Conservation (phyloP, 1,284 basidiomycete genomes). For the Tylopilus orsonianus region DNA sequence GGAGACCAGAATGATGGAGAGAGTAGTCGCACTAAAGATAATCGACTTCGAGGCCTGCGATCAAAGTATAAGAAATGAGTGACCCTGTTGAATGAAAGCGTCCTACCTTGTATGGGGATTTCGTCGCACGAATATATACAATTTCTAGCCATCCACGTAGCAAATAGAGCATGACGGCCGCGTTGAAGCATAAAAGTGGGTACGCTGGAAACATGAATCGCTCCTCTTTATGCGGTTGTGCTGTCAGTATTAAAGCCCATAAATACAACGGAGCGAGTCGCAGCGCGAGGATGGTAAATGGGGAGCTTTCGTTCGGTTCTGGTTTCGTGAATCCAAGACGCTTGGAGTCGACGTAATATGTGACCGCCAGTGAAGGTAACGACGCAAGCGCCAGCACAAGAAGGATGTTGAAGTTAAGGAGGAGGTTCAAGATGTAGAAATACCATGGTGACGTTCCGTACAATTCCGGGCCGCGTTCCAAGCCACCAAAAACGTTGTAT, state of each 20-base stretch:
- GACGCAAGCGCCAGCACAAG: conserved; percentile 78
- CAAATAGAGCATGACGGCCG: conserved; percentile 82
- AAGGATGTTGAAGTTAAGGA: conserved; percentile 92
- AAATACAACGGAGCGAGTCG: conserved; percentile 86
- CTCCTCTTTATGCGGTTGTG: conserved; percentile 96
- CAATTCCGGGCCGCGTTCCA: conserved; percentile 80
- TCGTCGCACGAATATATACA: conserved; percentile 71
- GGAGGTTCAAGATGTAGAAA: conserved; percentile 84
- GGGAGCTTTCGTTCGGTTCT: conserved; percentile 64
- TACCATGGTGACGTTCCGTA: conserved; percentile 90
- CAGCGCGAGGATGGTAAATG: conserved; percentile 73
- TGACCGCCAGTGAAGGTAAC: conserved; percentile 78
- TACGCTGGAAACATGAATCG: conserved; percentile 97
- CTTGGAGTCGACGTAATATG: conserved; percentile 72
- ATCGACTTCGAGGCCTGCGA: conserved; percentile 71
- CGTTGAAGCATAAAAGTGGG: conserved; percentile 91
- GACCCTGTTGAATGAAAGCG: conserved; percentile 1
- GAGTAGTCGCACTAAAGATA: conserved; percentile 77
- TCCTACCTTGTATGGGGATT: conserved; percentile 79
- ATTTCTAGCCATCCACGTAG: conserved; percentile 83
- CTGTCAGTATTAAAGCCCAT: conserved; percentile 79
- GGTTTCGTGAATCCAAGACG: conserved; percentile 70
- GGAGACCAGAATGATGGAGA: conserved; percentile 65
- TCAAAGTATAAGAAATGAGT: conserved; percentile 9
- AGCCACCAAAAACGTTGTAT: conserved; percentile 89